These are phyloP conservation scores for barrel medic (Medicago truncatula) DNA, from an alignment of 306 rosid species.

Conservation along the genomic window MtrunA17r5.0-ANR NC_053048.1:50010001-50010500, in stretches of 20 bases:
- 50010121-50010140: slow-evolving; percentile 47
- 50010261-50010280: slow-evolving; percentile 35
- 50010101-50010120: slow-evolving; percentile 40
- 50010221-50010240: slow-evolving; percentile 47
- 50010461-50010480: background rate
- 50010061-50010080: slow-evolving; percentile 52
- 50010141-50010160: slow-evolving; percentile 49
- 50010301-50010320: slow-evolving; percentile 56
- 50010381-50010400: background rate
- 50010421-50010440: background rate
- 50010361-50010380: slow-evolving; percentile 41
- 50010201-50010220: slow-evolving; percentile 41
- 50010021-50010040: slow-evolving; percentile 74
- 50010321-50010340: slow-evolving; percentile 92
- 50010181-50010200: slow-evolving; percentile 44
- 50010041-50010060: slow-evolving; percentile 72
- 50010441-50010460: background rate
- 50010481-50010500: background rate
- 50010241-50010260: slow-evolving; percentile 48
- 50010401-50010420: background rate
- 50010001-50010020: slow-evolving; percentile 58
- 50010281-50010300: slow-evolving; percentile 61
- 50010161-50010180: slow-evolving; percentile 59
- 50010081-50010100: slow-evolving; percentile 46
- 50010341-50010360: slow-evolving; percentile 60